Base-by-base conservation (phyloP, 2,329 filamentous ascomycete species). In the Paecilomyces formosus region DNA sequence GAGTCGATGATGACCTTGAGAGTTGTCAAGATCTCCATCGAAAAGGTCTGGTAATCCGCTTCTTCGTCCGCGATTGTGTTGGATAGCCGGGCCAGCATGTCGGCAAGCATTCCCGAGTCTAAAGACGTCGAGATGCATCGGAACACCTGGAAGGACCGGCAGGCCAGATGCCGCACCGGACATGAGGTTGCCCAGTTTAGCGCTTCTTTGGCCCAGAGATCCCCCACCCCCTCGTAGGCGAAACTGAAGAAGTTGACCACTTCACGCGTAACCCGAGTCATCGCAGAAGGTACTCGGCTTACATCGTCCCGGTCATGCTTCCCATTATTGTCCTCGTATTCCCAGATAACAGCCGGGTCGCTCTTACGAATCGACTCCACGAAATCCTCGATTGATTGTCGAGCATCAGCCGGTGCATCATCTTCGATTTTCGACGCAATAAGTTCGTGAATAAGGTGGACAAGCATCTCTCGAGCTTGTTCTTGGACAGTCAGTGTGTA, bases 1-100 rank as follows among this genome's bases (percentile, higher is more conserved):
- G 93, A 94, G 64, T 86, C 84, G 58, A 99, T 96, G 52, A 99
- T 88, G 0, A 92, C 92, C 69, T 95, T 92, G 55, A 99, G 74
- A 0, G 95, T 99, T 0, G 92, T 97, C 56, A 99, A 76, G 58
- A 99, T 97, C 71, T 99, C 95, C 88, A 97, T 93, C 0, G 94
- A 95, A 68, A 99, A 99, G 0, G 92, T 93, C 68, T 97, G 91
- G 57, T 97, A 96, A 74, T 97, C 93, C 0, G 87, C 84, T 68
- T 96, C 91, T 65, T 97, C 92, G 63, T 97, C 93, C 0, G 95
- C 92, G 66, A 99, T 94, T 0, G 94, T 99, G 72, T 97, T 99
- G 1, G 93, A 97, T 31, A 99, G 80, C 53, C 95, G 84, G 12
- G 90, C 92, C 22, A 99, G 85, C 92, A 99, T 99, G 68, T 99